Conservation (phyloP, 1,139 yeast genomes). For the Saccharomyces hybrid region DNA sequence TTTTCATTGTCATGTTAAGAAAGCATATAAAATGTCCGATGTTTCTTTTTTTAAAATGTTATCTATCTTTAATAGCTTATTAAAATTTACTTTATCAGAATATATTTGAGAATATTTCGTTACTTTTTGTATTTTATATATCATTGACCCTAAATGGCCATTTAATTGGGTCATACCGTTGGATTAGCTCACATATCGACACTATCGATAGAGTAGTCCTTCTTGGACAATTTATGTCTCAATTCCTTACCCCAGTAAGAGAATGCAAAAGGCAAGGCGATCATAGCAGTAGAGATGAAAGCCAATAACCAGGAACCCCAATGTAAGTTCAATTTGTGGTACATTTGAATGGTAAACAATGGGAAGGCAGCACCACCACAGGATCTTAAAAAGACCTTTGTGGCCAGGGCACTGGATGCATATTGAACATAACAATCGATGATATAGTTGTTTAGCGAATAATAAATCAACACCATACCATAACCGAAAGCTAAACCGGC, state of each 20-base stretch:
- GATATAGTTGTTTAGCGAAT: constrained; percentile 80
- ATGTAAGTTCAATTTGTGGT: constrained; percentile 56
- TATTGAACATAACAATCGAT: constrained; percentile 79
- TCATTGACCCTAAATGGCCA: no score
- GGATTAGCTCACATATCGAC: constrained; percentile 9
- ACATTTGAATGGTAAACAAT: constrained; percentile 68
- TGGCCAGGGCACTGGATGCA: constrained; percentile 85
- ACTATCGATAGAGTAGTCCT: constrained; percentile 45
- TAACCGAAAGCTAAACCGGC: constrained; percentile 84
- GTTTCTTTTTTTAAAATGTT: constrained; percentile 38
- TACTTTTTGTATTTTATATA: no score
- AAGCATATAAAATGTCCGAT: background rate
- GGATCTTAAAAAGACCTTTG: constrained; percentile 80
- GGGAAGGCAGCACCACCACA: constrained; percentile 68
- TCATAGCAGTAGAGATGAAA: constrained; percentile 75
- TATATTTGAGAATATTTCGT: background rate
- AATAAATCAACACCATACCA: constrained; percentile 86
- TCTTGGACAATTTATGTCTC: constrained; percentile 59
- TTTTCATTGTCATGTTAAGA: background rate
- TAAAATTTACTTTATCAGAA: background rate
- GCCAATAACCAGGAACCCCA: constrained; percentile 77
- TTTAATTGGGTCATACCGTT: no score
- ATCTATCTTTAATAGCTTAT: background rate
- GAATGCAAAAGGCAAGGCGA: constrained; percentile 74
- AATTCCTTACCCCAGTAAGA: constrained; percentile 59